These are phyloP conservation scores for Suillus fuscotomentosus DNA, from an alignment of 768 basidiomycete species.

Conservation along the genomic window DNA sequence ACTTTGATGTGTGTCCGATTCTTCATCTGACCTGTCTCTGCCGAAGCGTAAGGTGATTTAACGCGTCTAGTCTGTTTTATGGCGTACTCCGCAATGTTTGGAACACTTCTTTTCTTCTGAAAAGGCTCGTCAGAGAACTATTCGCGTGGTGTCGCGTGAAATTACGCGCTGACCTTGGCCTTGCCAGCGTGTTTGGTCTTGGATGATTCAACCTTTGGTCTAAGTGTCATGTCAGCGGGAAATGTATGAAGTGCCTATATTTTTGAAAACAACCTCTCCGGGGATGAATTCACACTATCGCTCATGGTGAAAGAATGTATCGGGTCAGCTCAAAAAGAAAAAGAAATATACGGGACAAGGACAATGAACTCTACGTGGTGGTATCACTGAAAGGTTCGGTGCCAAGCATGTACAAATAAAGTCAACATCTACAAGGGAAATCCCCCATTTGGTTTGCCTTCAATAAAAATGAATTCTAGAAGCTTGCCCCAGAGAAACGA, in stretches of 20 bases:
- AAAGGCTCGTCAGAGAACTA: background rate
- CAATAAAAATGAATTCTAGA: background rate
- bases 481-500: background rate
- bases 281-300: constrained; percentile 13
- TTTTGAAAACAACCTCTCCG: constrained; percentile 17
- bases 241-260: background rate
- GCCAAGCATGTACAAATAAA: constrained; percentile 26
- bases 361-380: constrained; percentile 14
- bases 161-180: constrained; percentile 13
- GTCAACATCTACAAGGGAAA: background rate
- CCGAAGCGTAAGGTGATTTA: background rate
- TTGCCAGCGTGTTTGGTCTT: constrained; percentile 12
- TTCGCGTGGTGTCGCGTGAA: constrained; percentile 11
- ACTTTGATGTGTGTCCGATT: constrained; percentile 8
- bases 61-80: background rate
- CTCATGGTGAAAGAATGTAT: constrained; percentile 32
- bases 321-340: constrained; percentile 15
- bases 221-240: constrained; percentile 12
- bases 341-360: constrained; percentile 14
- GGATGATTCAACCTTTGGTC: constrained; percentile 11
- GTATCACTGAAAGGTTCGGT: background rate
- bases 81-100: constrained; percentile 9
- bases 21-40: constrained; percentile 10
- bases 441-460: background rate
- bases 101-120: constrained; percentile 9